Base-by-base conservation (phyloP, 2,329 filamentous ascomycete genomes). In the Thielaviopsis ethacetica region DNA sequence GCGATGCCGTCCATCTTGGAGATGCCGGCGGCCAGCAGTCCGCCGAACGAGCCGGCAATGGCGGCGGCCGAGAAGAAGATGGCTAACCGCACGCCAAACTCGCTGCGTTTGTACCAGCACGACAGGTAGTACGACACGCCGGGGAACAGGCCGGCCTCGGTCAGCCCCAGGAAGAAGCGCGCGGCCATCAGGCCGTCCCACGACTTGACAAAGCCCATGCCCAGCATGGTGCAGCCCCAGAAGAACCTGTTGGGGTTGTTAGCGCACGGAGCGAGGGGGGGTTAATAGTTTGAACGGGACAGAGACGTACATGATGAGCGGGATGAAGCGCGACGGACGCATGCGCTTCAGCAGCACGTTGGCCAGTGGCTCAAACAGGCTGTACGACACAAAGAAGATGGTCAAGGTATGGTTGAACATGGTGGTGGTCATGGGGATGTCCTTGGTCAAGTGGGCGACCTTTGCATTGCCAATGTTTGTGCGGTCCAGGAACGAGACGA, bases 351-450 rank as follows among this genome's bases (percentile, higher is more conserved):
- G 81, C 24, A 95, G 71, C 53, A 91, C 74, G 68, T 95, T 94
- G 61, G 87, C 89, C 51, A 90, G 65, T 0, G 83, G 82, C 68
- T 93, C 88, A 63, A 88, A 90, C 38, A 90, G 71, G 1, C 86
- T 78, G 68, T 95, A 95, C 0, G 86, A 89, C 55, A 94, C 76
- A 72, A 94, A 95, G 73, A 95, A 95, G 64, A 94, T 85, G 38
- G 86, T 88, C 7, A 95, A 75, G 0, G 83, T 80, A 22, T 79
- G 75, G 68, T 91, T 91, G 72, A 90, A 95, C 66, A 86, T 75
- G 5, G 75, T 70, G 2, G 78, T 75, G 0, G 76, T 76, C 75
- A 91, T 80, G 34, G 77, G 63, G 17, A 93, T 72, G 60, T 86
- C 82, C 12, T 75, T 64, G 27, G 70, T 63, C 12, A 82, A 69